Base-by-base conservation (phyloP, 306 rosid species). In the Hippophae rhamnoides region DNA sequence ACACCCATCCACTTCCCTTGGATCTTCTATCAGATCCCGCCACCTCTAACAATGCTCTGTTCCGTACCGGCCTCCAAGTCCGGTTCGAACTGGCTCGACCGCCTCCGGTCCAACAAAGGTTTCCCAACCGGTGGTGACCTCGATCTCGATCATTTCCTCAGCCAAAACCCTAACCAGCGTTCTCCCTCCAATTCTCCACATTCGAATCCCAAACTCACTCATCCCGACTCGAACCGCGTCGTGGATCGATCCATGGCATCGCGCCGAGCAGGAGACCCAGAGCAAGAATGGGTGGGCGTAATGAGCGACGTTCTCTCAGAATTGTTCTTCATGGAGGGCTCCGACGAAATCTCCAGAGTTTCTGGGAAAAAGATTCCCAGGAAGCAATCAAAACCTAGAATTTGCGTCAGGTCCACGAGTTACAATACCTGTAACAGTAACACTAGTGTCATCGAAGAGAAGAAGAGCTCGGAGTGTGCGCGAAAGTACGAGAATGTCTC, bases 21-120 rank as follows among this genome's bases (percentile, higher is more conserved):
- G 10, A 7, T 13, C 7, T 5, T 61, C 52, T 41, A 48, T 58
- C 55, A 23, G 56, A 59, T 63, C 57, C 8, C 52, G 43, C 48
- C 63, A 46, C 47, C 46, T 60, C 55, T 31, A 43, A 7, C 81
- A 23, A 90, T 90, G 97, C 81, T 84, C 76, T 84, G 86, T 69
- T 84, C 95, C 5, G 65, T 62, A 10, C 89, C 79, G 6, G 69
- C 79, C 76, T 68, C 60, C 5, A 86, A 86, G 71, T 68, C 90
- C 80, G 75, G 77, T 53, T 73, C 83, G 1, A 84, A 75, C 66
- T 90, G 95, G 99, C 85, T 92, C 52, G 89, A 85, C 80, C 89
- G 99, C 3, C 96, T 92, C 65, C 90, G 96, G 13, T 85, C 90
- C 71, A 83, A 43, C 71, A 88, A 80, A 63, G 99, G 96, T 47